Base-by-base conservation (phyloP, 75 land plant genomes). In the Sequoiadendron giganteum region DNA sequence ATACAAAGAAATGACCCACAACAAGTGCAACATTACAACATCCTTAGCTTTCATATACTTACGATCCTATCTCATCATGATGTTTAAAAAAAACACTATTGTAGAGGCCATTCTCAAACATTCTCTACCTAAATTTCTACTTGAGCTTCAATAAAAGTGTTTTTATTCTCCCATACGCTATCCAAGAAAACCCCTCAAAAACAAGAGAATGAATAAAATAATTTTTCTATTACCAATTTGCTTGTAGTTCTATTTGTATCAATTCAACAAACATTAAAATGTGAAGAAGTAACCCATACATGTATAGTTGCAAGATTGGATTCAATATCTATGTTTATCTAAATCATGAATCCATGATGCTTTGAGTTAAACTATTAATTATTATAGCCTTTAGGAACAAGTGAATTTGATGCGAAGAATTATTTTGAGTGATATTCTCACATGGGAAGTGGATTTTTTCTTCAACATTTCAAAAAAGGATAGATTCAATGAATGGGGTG, bases 1-100 rank as follows among this genome's bases (percentile, higher is more conserved):
- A 98, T 90, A 99, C 99, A 32, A 89, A 72, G 30, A 94, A 90
- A 87, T 95, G 99, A 10, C 99, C 99, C 38, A 91, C 92, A 88
- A 99, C 99, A 84, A 83, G 93, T 10, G 97, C 96, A 89, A 97
- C 99, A 56, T 85, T 97, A 68, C 90, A 90, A 85, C 99, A 98
- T 80, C 97, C 99, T 21, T 98, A 99, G 99, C 94, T 98, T 28
- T 97, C 96, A 42, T 95, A 92, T 86, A 97, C 99, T 2, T 98
- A 98, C 76, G 99, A 97, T 80, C 99, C 99, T 34, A 98, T 98
- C 65, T 98, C 99, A 83, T 95, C 99, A 2, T 97, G 88, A 95
- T 86, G n/a, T 65, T 65, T 65, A 4, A 65, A 65, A 79, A 16
- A 15, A n/a, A n/a, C n/a, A n/a, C 42, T 77, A 7, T 40, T 79